Evolutionary conservation across 2,329 filamentous ascomycete species (phyloP), one percentile per base, ranked within the genome.

Genomic region (Waltergamsia citrina): DNA sequence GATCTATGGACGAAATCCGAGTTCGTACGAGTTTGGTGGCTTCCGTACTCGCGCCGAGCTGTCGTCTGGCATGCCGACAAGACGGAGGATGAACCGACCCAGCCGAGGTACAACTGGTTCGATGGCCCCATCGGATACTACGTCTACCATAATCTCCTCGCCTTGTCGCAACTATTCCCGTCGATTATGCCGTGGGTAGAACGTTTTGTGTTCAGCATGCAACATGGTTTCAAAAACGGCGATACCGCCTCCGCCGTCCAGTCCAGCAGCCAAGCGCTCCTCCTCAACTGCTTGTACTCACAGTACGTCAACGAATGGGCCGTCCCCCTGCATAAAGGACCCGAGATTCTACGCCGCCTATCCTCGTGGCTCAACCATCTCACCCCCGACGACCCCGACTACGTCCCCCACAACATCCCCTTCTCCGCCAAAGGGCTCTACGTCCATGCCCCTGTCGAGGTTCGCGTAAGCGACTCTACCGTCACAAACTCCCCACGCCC

Each of bases 271-370:
- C 67, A 81, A 42, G 90, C 87, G 10, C 72, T 96, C 29, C 69
- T 95, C 34, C 90, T 98, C 84, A 92, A 98, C 63, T 98, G 92
- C 51, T 73, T 96, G 6, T 98, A 95, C 65, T 90, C 84, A n/a
- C 92, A 98, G 53, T 94, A 86, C 48, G 92, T 98, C 43, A 95
- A 98, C 56, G 92, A 98, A 56, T 98, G 92, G 92, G 90, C 90
- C 1, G 71, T 98, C 6, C 90, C 92, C 2, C 69, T 98, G 1
- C 66, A 77, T 42, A 81, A 82, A 44, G 92, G 92, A 0, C 90
- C 90, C 11, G 88, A 95, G 58, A 88, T 86, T 7, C 74, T 98
- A 28, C 71, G 67, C 21, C 78, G 92, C 8, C 70, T 98, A 10
- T 84, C 81, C 25, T 81, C 84, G 31, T 98, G 92, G 92, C 69